Evolutionary conservation across 2,329 filamentous ascomycete species (phyloP), one percentile per base, ranked within the genome.

Genomic region (Colletotrichum phormii): DNA sequence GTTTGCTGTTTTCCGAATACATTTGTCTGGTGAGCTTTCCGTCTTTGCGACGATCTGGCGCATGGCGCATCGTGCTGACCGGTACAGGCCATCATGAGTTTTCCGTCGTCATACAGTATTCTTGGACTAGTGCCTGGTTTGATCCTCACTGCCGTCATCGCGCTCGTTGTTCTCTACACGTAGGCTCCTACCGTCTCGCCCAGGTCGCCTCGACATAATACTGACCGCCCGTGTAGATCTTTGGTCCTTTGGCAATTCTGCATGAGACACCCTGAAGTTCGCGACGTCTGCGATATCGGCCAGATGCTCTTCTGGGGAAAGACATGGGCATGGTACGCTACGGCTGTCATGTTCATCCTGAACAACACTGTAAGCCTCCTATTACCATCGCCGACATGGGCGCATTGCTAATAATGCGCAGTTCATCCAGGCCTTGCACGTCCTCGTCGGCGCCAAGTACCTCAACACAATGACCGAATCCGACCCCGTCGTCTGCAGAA

Each of bases 261-360:
- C 80, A 84, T 98, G 71, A 91, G 95, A 60, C 95, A 98, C 79
- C 95, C 95, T 0, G 94, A 98, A 81, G 92, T 97, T 72, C 92
- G 95, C 77, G 95, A 98, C 84, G 94, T 98, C 15, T 98, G 95
- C 80, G 95, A 98, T 80, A 94, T 98, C 79, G 95, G 95, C n/a
- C 94, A 98, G 82, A 95, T 95, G 89, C 89, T 98, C 26, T 98
- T 97, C 83, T 97, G 93, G 92, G 92, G 93, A 75, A 91, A 94
- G 81, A 90, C 89, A 72, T 94, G 92, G 89, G 90, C 89, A 3
- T 92, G 90, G 90, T 92, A 88, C 81, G 86, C 84, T 35, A 92
- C 90, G 0, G 95, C 94, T 1, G 84, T 94, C 80, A 97, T 97
- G 93, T 98, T 98, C 82, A 84, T 98, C 58, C 82, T 98, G 75